phyloP scores from a whole-genome alignment of 139 green algal genomes.

The Klebsormidium nitens region DNA sequence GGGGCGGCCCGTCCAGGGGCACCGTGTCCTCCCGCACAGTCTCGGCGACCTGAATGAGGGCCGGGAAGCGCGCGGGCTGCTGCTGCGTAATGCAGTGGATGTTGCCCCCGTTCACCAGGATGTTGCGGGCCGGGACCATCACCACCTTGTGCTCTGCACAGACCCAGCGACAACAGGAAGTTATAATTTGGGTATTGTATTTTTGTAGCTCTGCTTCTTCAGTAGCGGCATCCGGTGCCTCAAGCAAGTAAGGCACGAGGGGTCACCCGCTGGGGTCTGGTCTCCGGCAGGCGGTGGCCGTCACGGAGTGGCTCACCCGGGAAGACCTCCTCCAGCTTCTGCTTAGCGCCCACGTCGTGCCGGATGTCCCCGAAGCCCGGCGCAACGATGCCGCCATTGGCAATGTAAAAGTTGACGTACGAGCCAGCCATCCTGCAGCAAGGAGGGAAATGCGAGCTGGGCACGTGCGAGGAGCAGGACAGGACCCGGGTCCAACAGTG shows the following conservation, averaged over 20 bases:
- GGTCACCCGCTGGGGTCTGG: background rate
- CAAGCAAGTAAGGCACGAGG: background rate
- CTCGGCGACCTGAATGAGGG: constrained; percentile 17
- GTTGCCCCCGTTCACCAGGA: constrained; percentile 66
- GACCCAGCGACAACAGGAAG: no score
- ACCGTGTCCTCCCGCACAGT: no score
- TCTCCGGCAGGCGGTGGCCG: no score
- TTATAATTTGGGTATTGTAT: no score
- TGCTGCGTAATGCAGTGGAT: constrained; percentile 56
- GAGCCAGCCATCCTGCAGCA: constrained; percentile 29
- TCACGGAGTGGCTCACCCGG: constrained; percentile 4
- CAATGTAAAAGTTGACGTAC: constrained; percentile 80
- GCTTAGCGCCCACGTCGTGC: constrained; percentile 48
- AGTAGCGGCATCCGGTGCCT: background rate
- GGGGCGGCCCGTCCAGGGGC: no score
- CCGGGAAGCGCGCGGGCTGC: constrained; percentile 45
- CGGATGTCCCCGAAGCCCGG: constrained; percentile 48
- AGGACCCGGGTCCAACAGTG: no score
- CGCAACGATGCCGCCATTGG: constrained; percentile 52
- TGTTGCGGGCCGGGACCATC: constrained; percentile 51
- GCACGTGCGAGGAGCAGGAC: background rate
- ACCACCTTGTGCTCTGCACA: constrained; percentile 54
- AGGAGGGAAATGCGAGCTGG: no score
- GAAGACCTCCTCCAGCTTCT: constrained; percentile 53
- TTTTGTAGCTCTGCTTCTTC: background rate